Base-by-base conservation (phyloP, 257 asterid genomes). In the Prunella vulgaris region DNA sequence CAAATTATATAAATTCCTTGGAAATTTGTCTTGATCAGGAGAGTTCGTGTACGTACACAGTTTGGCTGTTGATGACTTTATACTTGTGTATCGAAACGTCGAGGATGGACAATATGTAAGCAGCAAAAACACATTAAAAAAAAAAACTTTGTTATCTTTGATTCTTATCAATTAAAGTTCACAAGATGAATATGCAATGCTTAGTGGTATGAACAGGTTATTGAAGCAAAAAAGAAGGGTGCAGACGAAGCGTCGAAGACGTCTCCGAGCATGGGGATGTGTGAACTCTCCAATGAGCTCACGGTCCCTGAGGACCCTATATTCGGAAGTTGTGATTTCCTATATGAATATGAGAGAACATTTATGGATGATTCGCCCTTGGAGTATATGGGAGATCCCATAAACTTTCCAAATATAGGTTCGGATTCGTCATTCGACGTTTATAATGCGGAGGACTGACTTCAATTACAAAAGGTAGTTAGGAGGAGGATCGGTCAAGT, bases 21-120 rank as follows among this genome's bases (percentile, higher is more conserved):
- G 22, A 14, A 21, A 66, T 30, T 22, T 37, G 24, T 63, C 0
- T 32, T 32, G 37, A 32, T 32, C 33, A 84, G 89, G 89, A 30
- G 89, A 80, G 10, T 84, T 84, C n/a, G 82, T 74, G 15, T 2
- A 38, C 67, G n/a, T 74, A 2, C 87, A 84, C 72, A 77, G 73
- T 49, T 69, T 84, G 79, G 76, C 44, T 3, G 37, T 82, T 2
- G 76, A 79, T 9, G 90, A 84, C 37, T 82, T 68, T 82, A 74
- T 84, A 48, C 84, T 82, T n/a, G 77, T 84, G 62, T 84, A 82
- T 78, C 84, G 76, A 57, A 71, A 79, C 17, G 32, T 68, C 5
- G 87, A 84, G 52, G 83, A 80, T n/a, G 81, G 83, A 20, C 54
- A 59, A 68, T 84, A 80, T 14, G 90, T 84, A 77, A 84, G 89